Percentiles rank a stretch among this genome's conserved stretches.
Conservation (phyloP, 2,329 filamentous ascomycete genomes). For the Trichoderma lentiforme region DNA sequence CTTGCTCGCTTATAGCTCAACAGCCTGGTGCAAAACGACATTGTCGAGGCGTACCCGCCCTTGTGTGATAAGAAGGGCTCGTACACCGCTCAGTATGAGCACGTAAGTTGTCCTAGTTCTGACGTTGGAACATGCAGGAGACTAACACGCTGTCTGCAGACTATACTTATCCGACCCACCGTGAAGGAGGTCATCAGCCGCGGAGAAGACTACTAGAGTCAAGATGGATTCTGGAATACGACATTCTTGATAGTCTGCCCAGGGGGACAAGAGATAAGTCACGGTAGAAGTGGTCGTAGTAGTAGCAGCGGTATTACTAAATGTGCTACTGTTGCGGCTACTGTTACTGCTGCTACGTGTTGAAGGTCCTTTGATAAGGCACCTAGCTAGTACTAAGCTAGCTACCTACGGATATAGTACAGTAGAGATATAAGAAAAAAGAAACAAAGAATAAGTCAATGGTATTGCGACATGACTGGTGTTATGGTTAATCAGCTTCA, state of each 20-base stretch:
- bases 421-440: background rate
- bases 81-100: slow-evolving; percentile 91
- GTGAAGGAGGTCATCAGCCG: slow-evolving; percentile 86
- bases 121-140: background rate
- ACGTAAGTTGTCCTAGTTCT: slow-evolving; percentile 59
- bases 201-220: slow-evolving; percentile 72
- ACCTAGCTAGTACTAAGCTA: background rate
- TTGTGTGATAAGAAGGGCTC: slow-evolving; percentile 90
- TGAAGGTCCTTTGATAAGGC: background rate
- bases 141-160: slow-evolving; percentile 43
- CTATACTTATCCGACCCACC: slow-evolving; percentile 71
- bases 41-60: slow-evolving; percentile 88
- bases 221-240: slow-evolving; percentile 30
- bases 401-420: background rate
- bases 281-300: background rate
- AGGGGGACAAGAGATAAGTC: background rate
- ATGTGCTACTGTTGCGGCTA: background rate
- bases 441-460: background rate
- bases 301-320: background rate
- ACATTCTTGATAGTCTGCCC: slow-evolving; percentile 10
- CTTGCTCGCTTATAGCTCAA: slow-evolving; percentile 59
- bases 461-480: background rate
- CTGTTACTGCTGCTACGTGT: background rate
- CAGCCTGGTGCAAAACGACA: slow-evolving; percentile 74
- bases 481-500: background rate